Evolutionary conservation across 495 filamentous ascomycete species (phyloP), one percentile per base, ranked within the genome.

Genomic region (Apiosordaria backusii): DNA sequence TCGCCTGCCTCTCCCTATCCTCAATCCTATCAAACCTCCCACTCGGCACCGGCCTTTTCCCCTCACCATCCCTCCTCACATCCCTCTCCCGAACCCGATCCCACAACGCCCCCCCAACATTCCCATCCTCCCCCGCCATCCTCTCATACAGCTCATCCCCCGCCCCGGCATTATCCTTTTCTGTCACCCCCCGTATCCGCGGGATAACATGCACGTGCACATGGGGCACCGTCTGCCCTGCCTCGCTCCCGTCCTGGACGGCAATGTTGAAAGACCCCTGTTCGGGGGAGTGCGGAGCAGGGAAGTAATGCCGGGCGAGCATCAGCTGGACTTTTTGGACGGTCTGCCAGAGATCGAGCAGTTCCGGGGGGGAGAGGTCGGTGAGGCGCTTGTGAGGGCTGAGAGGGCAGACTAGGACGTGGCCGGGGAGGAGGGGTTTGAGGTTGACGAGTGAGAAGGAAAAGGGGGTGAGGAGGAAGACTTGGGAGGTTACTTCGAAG

Each of bases 161-260:
- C n/a, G 78, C 73, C 4, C 82, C 81, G 63, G 83, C 78, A 13
- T 81, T 80, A 21, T 75, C 68, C 70, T 83, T 83, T 57, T 73
- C 79, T 18, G 77, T 82, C 27, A 66, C 64, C 15, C 78, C 77
- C 18, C 70, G 67, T 61, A 82, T 81, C 52, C 95, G 80, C 23
- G 95, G 95, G 62, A 99, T 97, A 40, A 98, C 87, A 80, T 99
- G 96, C 59, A 90, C 88, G 78, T 99, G 96, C 16, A 98, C 87
- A 79, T 99, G 95, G 10, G 90, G 80, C 23, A 99, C 93, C 25
- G 86, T 87, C 82, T 99, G 95, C 0, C 95, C 95, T 1, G 96
- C 92, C 68, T 91, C 90, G 25, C 76, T 76, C 10, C 95, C 95
- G 79, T 99, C 95, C 72, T 99, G 95, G 18, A 99, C 83, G 0